Evolutionary conservation across 768 basidiomycete genomes (phyloP).

Genomic region (Filobasidium wieringae): DNA sequence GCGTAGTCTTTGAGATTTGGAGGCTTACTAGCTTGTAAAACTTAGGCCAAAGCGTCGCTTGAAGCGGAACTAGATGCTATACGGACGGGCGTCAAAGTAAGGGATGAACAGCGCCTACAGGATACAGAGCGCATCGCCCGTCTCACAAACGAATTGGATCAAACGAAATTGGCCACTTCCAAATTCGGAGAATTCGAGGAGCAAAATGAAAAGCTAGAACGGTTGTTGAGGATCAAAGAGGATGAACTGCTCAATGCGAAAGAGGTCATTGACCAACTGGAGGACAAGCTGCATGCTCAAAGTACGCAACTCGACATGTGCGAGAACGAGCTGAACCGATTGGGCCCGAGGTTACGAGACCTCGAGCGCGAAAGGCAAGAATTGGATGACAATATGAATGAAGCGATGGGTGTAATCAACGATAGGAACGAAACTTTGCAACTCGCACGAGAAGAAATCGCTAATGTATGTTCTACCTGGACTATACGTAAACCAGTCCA

Average conservation of each 20-base stretch:
- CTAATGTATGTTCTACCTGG: not conserved
- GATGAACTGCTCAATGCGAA: conserved; percentile 70
- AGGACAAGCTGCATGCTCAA: conserved; percentile 39
- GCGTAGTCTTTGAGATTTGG: too few relatives aligned
- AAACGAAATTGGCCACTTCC: conserved; percentile 21
- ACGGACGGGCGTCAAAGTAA: conserved; percentile 19
- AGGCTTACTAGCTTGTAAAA: not conserved
- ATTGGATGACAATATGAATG: conserved; percentile 61
- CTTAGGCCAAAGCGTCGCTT: conserved; percentile 26
- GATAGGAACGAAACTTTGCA: not conserved
- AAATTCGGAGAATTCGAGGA: not conserved
- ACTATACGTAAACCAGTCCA: too few relatives aligned
- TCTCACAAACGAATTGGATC: conserved; percentile 13
- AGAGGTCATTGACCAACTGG: conserved; percentile 67
- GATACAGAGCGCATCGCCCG: conserved; percentile 15
- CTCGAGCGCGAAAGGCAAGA: conserved; percentile 48
- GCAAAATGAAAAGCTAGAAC: conserved; percentile 40
- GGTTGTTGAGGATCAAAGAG: conserved; percentile 68
- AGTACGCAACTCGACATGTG: not conserved
- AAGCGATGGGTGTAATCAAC: conserved; percentile 44
- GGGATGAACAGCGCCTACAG: conserved; percentile 25
- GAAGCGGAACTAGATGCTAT: conserved; percentile 26
- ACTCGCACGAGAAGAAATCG: not conserved
- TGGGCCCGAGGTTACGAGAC: conserved; percentile 5
- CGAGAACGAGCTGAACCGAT: conserved; percentile 11